Percentiles rank a stretch among this genome's conserved stretches.
These are phyloP conservation scores for Pluteus cervinus DNA, from an alignment of 768 basidiomycete genomes.

Conservation along the genomic window DNA sequence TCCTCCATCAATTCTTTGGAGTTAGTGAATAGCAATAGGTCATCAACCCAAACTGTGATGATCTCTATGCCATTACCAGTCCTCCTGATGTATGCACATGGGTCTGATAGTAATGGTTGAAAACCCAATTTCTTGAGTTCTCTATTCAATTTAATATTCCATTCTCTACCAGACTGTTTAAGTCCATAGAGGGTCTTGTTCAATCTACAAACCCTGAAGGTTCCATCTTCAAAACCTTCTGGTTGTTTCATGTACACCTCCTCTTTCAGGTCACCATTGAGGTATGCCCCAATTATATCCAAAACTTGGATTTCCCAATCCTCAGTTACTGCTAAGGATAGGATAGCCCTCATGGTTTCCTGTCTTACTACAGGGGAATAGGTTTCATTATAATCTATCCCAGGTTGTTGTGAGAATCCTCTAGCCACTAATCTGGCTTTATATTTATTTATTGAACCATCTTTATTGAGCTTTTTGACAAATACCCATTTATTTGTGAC, in stretches of 20 bases:
- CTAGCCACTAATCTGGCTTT: constrained; percentile 29
- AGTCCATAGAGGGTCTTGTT: constrained; percentile 20
- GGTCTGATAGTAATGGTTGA: constrained; percentile 10
- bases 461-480: constrained; percentile 18
- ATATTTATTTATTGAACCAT: constrained; percentile 17
- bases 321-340: constrained; percentile 14
- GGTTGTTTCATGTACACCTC: constrained; percentile 28
- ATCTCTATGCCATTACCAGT: constrained; percentile 7
- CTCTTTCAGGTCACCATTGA: constrained; percentile 22
- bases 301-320: constrained; percentile 22
- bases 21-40: constrained; percentile 15
- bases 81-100: constrained; percentile 14
- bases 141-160: constrained; percentile 20
- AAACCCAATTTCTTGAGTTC: constrained; percentile 16
- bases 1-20: constrained; percentile 4
- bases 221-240: constrained; percentile 14
- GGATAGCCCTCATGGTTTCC: constrained; percentile 9
- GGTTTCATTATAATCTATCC: constrained; percentile 24
- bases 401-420: constrained; percentile 25
- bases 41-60: constrained; percentile 23
- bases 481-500: constrained; percentile 15
- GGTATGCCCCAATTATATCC: constrained; percentile 22
- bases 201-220: constrained; percentile 11
- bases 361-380: constrained; percentile 12
- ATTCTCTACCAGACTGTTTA: constrained; percentile 21